Base-by-base conservation (phyloP, 2,329 filamentous ascomycete species). In the Pseudocercospora macadamiae region DNA sequence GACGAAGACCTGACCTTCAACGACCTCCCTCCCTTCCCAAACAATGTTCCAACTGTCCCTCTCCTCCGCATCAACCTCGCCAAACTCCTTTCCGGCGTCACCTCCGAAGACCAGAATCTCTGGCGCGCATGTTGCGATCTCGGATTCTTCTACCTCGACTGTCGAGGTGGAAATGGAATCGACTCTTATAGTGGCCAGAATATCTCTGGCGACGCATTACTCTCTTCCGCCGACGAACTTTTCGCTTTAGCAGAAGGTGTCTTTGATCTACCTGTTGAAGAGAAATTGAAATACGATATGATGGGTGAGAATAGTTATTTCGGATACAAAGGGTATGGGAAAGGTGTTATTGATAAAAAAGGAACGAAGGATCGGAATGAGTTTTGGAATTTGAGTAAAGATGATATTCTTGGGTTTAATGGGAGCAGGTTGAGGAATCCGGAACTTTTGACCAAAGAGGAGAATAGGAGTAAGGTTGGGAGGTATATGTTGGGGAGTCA, bases 101-200 rank as follows among this genome's bases (percentile, higher is more conserved):
- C 51, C 3, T 54, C 55, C 3, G 78, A 79, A 66, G 64, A 68
- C 4, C 51, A 69, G 8, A 70, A 71, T 19, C 71, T 81, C 19
- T 75, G 71, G 51, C 51, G 57, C 34, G 65, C 66, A 5, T 64
- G 64, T 53, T 58, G 59, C 26, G 76, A 83, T 2, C 72, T 84
- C 0, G 82, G 83, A 1, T 85, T 85, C 72, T 85, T 84, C 72
- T 85, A 85, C 62, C 74, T 85, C 5, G 80, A 84, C 62, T 69
- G 84, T 2, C 70, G 74, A 19, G 66, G 42, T 2, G 51, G 54
- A 12, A 59, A 26, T 6, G 30, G 30, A 18, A 18, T 47, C 42
- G 21, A 36, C 32, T 25, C 6, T n/a, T 8, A 12, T 44, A 39
- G 30, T 39, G 14, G 39, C 10, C 28, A 39, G 4, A 10, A 51